A percentile compares a stretch with the other conserved stretches of the same genome.
These are phyloP conservation scores for Kwoniella botswanensis DNA, from an alignment of 768 basidiomycete genomes.

Conservation along the genomic window DNA sequence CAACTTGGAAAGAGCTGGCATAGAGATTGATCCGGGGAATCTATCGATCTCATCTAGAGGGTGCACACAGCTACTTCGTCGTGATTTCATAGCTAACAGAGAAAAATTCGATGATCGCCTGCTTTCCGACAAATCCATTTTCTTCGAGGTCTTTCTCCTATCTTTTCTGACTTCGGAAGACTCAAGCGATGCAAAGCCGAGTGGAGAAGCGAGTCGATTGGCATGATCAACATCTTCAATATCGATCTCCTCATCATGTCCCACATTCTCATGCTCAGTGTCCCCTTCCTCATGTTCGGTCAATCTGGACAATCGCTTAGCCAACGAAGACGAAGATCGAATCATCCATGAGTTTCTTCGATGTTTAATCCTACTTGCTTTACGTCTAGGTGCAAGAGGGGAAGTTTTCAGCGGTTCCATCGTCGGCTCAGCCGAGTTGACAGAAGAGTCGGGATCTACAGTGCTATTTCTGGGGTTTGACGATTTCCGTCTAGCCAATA, in stretches of 20 bases:
- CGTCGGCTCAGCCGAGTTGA: neutral
- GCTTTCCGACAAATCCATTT: neutral
- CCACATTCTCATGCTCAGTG: neutral
- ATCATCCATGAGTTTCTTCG: conserved; percentile 11
- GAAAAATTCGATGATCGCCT: conserved; percentile 1
- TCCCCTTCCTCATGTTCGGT: conserved; percentile 18
- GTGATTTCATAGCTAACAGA: neutral
- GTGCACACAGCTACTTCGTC: conserved; percentile 1
- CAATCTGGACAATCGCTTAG: conserved; percentile 12
- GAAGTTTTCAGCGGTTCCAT: conserved; percentile 12
- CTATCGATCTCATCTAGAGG: neutral
- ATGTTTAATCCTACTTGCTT: neutral
- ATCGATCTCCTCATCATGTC: neutral
- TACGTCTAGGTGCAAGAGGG: neutral
- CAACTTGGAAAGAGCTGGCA: conserved; percentile 12
- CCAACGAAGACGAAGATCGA: conserved; percentile 4
- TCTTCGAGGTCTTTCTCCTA: neutral
- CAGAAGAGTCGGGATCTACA: neutral
- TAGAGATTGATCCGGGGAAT: conserved; percentile 13
- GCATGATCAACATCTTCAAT: conserved; percentile 15
- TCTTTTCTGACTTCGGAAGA: neutral
- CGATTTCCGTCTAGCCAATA: neutral
- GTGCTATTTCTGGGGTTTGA: neutral
- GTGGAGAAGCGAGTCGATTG: neutral
- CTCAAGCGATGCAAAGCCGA: neutral